These are phyloP conservation scores for Saccharomyces eubayanus DNA, from an alignment of 805 yeast species.

Conservation along the genomic window DNA sequence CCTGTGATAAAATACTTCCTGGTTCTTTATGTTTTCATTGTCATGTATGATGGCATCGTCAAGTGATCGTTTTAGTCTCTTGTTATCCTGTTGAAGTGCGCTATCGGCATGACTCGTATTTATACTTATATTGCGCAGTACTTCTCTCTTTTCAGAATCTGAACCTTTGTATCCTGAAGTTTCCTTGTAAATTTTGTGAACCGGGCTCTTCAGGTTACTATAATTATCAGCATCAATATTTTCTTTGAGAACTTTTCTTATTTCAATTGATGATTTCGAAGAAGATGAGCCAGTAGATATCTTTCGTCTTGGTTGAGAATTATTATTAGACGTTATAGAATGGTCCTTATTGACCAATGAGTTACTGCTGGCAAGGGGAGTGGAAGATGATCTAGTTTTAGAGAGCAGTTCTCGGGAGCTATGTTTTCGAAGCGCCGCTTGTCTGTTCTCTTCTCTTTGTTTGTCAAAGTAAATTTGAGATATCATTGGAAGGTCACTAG, in stretches of 20 bases:
- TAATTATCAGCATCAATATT: slow-evolving; percentile 4
- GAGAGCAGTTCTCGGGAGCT: slow-evolving; percentile 7
- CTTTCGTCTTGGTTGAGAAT: slow-evolving; percentile 11
- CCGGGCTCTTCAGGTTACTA: slow-evolving; percentile 3
- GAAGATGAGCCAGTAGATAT: slow-evolving; percentile 8
- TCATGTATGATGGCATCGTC: background rate
- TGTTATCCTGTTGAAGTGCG: background rate
- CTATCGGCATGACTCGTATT: slow-evolving; percentile 6
- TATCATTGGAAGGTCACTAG: slow-evolving; percentile 31
- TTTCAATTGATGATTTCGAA: slow-evolving; percentile 1
- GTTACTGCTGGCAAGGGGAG: background rate
- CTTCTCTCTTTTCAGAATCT: slow-evolving; percentile 18
- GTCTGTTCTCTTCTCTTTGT: slow-evolving; percentile 30
- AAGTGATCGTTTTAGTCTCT: background rate
- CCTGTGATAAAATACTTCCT: slow-evolving; percentile 3
- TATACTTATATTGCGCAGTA: slow-evolving; percentile 21
- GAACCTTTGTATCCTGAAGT: background rate
- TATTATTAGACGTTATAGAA: slow-evolving; percentile 1
- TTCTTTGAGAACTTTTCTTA: background rate
- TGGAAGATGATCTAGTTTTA: slow-evolving; percentile 3
- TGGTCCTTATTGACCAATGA: background rate
- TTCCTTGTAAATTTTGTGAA: slow-evolving; percentile 1
- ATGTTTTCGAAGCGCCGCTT: slow-evolving; percentile 23
- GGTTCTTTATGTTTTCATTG: background rate
- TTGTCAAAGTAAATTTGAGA: slow-evolving; percentile 33